A percentile compares a stretch with the other conserved stretches of the same genome.
Evolutionary conservation across 805 yeast genomes (phyloP).

Genomic region (Yarrowia divulgata): DNA sequence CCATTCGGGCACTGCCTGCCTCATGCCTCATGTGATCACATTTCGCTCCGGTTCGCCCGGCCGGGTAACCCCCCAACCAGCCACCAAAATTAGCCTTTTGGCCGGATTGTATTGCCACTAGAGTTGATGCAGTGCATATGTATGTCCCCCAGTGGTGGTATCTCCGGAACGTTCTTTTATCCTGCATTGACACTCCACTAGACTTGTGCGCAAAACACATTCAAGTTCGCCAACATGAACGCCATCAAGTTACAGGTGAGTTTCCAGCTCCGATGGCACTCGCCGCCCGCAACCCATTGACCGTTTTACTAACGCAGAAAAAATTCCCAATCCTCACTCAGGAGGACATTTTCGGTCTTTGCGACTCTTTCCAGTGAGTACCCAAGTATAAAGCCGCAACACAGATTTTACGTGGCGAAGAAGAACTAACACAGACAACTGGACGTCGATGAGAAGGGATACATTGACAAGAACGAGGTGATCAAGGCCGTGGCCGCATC

Average conservation of each 20-base stretch:
- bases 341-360: constrained; percentile 81
- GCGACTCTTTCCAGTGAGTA: constrained; percentile 76
- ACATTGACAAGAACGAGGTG: constrained; percentile 89
- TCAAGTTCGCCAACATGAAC: constrained; percentile 56
- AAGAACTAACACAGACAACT: constrained; percentile 57
- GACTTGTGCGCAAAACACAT: constrained; percentile 1
- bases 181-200: neutral
- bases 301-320: constrained; percentile 54
- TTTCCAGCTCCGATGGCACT: constrained; percentile 20
- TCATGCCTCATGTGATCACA: constrained; percentile 1
- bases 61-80: constrained; percentile 28
- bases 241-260: constrained; percentile 68
- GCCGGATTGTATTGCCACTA: neutral
- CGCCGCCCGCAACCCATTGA: neutral
- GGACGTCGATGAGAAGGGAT: constrained; percentile 91
- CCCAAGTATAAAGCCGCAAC: constrained; percentile 38
- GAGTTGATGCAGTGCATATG: constrained; percentile 13
- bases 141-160: constrained; percentile 10
- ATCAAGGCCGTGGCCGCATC: constrained; percentile 79
- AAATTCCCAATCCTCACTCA: constrained; percentile 87
- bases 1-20: constrained; percentile 5
- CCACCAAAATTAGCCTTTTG: constrained; percentile 12
- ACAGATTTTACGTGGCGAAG: neutral
- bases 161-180: constrained; percentile 23
- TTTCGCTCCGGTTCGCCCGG: neutral